A percentile compares a stretch with the other conserved stretches of the same genome.
Conservation (phyloP, 805 yeast species). For the Jamesozyma jinghongensis region DNA sequence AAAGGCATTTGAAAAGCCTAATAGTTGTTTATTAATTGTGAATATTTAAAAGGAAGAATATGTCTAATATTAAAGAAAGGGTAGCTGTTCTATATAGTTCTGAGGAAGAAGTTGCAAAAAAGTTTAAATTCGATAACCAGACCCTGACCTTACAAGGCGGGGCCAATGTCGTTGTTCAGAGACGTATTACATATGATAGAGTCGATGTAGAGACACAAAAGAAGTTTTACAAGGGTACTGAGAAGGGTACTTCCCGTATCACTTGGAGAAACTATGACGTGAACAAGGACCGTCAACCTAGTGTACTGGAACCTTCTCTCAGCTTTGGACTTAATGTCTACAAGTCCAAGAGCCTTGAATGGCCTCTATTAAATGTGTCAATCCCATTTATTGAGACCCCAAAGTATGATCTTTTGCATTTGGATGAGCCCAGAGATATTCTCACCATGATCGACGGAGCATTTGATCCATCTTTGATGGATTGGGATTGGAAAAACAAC, state of each 20-base stretch:
- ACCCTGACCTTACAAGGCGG: conserved; percentile 13
- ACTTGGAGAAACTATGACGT: conserved; percentile 9
- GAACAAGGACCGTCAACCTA: not conserved
- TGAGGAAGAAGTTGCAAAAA: conserved; percentile 10
- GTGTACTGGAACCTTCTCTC: conserved; percentile 6
- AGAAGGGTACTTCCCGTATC: conserved; percentile 4
- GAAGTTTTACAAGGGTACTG: not conserved
- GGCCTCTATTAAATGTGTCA: not conserved
- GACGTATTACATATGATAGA: conserved; percentile 7
- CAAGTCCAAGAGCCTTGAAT: not conserved
- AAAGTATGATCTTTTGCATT: conserved; percentile 5
- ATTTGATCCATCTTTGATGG: conserved; percentile 1
- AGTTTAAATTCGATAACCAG: conserved; percentile 9
- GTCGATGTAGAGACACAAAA: too few relatives aligned
- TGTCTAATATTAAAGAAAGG: conserved; percentile 4
- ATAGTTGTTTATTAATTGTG: too few relatives aligned
- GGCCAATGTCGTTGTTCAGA: conserved; percentile 11
- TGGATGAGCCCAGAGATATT: not conserved
- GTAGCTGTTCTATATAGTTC: conserved; percentile 15
- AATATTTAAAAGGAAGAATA: too few relatives aligned
- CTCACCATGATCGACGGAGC: not conserved
- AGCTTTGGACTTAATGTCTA: conserved; percentile 6
- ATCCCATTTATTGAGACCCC: conserved; percentile 4
- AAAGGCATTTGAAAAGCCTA: too few relatives aligned
- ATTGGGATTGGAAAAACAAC: conserved; percentile 5